Base-by-base conservation (phyloP, 768 basidiomycete species). In the Leccinum sublutescens region DNA sequence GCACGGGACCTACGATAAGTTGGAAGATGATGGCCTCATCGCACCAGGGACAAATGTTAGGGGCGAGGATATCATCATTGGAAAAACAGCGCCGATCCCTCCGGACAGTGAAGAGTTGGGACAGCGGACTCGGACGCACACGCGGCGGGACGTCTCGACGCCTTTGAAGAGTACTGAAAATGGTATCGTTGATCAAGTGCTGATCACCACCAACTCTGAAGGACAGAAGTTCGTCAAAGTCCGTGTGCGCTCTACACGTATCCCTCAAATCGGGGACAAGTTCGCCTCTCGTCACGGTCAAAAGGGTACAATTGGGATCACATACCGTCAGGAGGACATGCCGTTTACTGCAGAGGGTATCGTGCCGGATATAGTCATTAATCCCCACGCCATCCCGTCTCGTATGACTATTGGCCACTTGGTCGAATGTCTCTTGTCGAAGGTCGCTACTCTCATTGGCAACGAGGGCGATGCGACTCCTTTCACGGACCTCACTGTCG, bases 401-500 rank as follows among this genome's bases (percentile, higher is more conserved):
- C 96, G 97, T 78, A 99, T 99, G 97, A 99, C 97, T 23, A 99
- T 99, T 66, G 97, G 97, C 25, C 97, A 99, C 76, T 86, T 99
- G 81, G 95, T 99, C 69, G 97, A 99, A 75, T 97, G 95, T 85
- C 79, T 99, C 36, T 79, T 99, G 27, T 95, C 92, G 12, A 99
- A 99, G 74, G 88, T 99, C 3, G 94, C 96, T 4, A 97, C 96
- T 1, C 84, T 98, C 61, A 91, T 93, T 58, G 97, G 97, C 38
- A 91, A 94, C 57, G 96, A 98, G 74, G 97, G 97, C 59, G 97
- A 99, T 68, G 97, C 97, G 17, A 99, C 97, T 27, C 97, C 97
- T 0, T 99, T 99, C 78, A 96, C 95, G 4, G 95, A 98, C 61
- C 83, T 99, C 58, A 99, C 97, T 2, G 97, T 98, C 19, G 95